These are phyloP conservation scores for Yarrowia keelungensis DNA, from an alignment of 805 yeast species.

Conservation along the genomic window DNA sequence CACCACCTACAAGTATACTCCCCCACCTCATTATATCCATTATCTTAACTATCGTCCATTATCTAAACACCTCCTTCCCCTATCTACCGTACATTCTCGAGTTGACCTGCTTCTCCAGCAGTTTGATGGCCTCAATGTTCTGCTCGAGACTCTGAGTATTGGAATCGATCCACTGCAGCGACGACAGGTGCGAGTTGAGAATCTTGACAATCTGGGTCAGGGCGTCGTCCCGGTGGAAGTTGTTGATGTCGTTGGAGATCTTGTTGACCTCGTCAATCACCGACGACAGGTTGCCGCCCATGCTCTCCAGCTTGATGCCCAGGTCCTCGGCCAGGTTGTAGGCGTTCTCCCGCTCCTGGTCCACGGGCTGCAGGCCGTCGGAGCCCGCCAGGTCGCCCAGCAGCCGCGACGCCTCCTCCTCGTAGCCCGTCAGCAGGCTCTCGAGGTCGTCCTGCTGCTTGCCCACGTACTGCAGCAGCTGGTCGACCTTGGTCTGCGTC, in stretches of 20 bases:
- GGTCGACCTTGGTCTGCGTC: slow-evolving; percentile 84
- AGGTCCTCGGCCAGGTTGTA: slow-evolving; percentile 85
- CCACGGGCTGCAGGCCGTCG: slow-evolving; percentile 57
- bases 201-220: slow-evolving; percentile 68
- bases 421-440: slow-evolving; percentile 78
- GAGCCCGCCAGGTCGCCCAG: slow-evolving; percentile 43
- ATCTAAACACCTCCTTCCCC: too few species aligned
- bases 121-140: slow-evolving; percentile 58
- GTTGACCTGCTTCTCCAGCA: slow-evolving; percentile 42
- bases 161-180: slow-evolving; percentile 84
- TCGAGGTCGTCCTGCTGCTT: slow-evolving; percentile 94
- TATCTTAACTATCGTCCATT: too few species aligned
- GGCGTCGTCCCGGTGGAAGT: slow-evolving; percentile 58
- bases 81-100: slow-evolving; percentile 28
- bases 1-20: too few species aligned
- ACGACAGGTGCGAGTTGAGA: slow-evolving; percentile 86
- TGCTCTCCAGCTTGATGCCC: slow-evolving; percentile 77
- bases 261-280: slow-evolving; percentile 82
- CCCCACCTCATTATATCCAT: too few species aligned
- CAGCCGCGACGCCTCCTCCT: slow-evolving; percentile 58
- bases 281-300: slow-evolving; percentile 78
- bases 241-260: slow-evolving; percentile 77
- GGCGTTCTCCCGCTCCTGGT: slow-evolving; percentile 87
- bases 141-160: slow-evolving; percentile 72
- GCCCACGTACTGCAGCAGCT: slow-evolving; percentile 81